Base-by-base conservation (phyloP, 306 rosid genomes). In the Calophaca sinica region DNA sequence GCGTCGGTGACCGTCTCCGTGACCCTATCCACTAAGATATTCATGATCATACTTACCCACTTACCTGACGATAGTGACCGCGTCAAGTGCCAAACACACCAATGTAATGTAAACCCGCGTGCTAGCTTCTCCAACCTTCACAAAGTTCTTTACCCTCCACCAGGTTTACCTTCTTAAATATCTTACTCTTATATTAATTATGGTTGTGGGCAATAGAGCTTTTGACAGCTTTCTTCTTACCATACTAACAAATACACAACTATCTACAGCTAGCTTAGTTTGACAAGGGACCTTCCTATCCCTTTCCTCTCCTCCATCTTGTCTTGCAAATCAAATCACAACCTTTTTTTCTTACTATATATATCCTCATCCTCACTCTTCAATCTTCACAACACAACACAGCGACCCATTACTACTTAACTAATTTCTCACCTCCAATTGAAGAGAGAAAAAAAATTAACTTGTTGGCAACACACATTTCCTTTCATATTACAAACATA, bases 181-280 rank as follows among this genome's bases (percentile, higher is more conserved):
- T 39, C 6, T 39, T 39, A 4, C 1, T 39, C 7, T 39, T 39
- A 39, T 2, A 6, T 39, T 44, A 44, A 8, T 7, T 41, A 63
- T 9, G 13, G 9, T 45, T 33, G 36, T 41, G 44, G 7, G 5
- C 9, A 39, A 13, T 9, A 3, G 13, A 62, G n/a, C 68, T 41
- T 62, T 62, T 63, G 70, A 39, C 70, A 63, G 70, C 70, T 63
- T 15, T 39, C 35, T 41, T 29, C 7, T 54, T 29, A 55, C 57
- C 32, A 7, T 59, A 55, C 45, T 9, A 4, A 45, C 45, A 26
- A 36, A 42, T 32, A 44, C 14, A 58, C 78, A 73, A 73, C 78
- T 61, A 48, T 62, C 61, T 10, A 46, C 78, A 73, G 61, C 78
- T 70, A 60, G 49, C 49, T 68, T 28, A 31, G 5, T 2, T 1